Conservation (phyloP, 371 early-diverging fungal genomes). For the Saksenaea vasiformis region DNA sequence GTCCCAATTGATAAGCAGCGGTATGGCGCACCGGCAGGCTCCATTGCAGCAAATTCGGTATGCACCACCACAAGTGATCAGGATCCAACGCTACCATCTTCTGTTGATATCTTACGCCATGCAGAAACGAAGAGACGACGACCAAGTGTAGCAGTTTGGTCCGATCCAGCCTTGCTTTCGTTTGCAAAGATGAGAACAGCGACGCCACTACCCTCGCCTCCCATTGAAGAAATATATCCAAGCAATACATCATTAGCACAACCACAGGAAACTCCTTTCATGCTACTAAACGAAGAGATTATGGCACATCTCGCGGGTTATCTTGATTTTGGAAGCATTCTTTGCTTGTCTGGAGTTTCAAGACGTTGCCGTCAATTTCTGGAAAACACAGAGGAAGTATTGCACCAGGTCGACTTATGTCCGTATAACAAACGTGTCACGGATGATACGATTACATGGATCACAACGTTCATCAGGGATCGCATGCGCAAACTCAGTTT, state of each 20-base stretch:
- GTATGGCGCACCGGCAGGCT: constrained; percentile 10
- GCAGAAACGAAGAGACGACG: constrained; percentile 56
- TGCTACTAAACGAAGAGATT: constrained; percentile 8
- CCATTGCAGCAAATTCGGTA: constrained; percentile 28
- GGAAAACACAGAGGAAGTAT: constrained; percentile 24
- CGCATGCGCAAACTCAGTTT: constrained; percentile 29
- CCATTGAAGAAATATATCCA: background rate
- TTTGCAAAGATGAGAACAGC: constrained; percentile 40
- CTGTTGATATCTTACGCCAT: constrained; percentile 29
- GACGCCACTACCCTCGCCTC: background rate
- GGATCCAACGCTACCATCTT: constrained; percentile 43
- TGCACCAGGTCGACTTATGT: constrained; percentile 44
- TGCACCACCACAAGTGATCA: constrained; percentile 50
- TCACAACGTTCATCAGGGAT: constrained; percentile 17
- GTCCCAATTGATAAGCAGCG: constrained; percentile 12
- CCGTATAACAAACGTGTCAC: constrained; percentile 44
- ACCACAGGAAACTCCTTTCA: background rate
- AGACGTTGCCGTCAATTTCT: constrained; percentile 31
- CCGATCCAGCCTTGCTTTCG: constrained; percentile 69
- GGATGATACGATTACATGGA: constrained; percentile 24
- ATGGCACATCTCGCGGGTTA: constrained; percentile 20
- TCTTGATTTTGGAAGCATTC: constrained; percentile 30
- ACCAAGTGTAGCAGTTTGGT: constrained; percentile 84
- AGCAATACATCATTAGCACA: background rate
- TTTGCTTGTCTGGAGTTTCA: constrained; percentile 27